Base-by-base conservation (phyloP, 2,329 filamentous ascomycete species). In the Ustulina deusta region DNA sequence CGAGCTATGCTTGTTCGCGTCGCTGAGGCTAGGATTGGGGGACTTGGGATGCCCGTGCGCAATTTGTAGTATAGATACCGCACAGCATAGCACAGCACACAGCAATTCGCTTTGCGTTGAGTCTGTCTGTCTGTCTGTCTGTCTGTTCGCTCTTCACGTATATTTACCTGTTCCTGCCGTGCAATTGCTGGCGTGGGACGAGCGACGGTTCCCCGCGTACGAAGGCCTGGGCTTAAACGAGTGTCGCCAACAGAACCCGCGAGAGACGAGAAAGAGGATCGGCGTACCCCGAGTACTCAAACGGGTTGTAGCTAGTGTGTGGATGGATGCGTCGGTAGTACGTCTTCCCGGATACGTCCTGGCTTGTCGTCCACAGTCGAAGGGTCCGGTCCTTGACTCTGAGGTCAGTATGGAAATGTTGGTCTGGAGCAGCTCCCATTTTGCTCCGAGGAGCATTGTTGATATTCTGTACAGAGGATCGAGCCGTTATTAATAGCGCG, bases 401-500 rank as follows among this genome's bases (percentile, higher is more conserved):
- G 51, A 10, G 40, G 22, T 11, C 36, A 44, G 20, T 55, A 38
- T 17, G 42, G 13, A 55, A 56, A 66, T 22, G 40, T 55, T 15
- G 40, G 20, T 25, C 11, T 32, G 36, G 11, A 25, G 36, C 57
- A 59, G 49, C 22, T 20, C 25, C 51, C 52, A 55, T 55, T 36
- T 51, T 25, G 38, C 51, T 52, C 29, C 46, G 15, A 60, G 32
- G 29, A 59, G 59, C 34, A 44, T 38, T 44, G 48, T 56, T 42
- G 42, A 60, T 34, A 57, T 60, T 4, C 7, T 11, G 46, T 25
- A 44, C 54, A 56, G 66, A 69, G 66, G 58, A 60, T 15, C 34
- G 49, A 55, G 58, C 59, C 52, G 42, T 55, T 69, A 69, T 69
- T 69, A 68, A 68, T 69, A 69, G 58, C 44, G 63, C 51, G 38